Base-by-base conservation (phyloP, 148 eudicot species). In the Silene uniflora region DNA sequence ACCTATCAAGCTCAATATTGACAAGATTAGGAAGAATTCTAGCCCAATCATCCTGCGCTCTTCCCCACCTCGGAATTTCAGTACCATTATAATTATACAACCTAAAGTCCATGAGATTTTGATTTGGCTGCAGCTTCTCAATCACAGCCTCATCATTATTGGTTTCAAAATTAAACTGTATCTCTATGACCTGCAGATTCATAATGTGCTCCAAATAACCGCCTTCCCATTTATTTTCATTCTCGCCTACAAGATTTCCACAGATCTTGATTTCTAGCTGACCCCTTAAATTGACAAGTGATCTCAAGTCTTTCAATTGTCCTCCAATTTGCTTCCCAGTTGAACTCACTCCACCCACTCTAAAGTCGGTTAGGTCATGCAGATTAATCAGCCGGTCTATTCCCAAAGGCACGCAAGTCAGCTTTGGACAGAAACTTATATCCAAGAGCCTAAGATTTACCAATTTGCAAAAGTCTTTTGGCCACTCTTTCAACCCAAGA, bases 1-100 rank as follows among this genome's bases (percentile, higher is more conserved):
- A 78, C n/a, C 0, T 0, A 0, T 0, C 0, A 17, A 78, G 62
- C 0, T 1, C 0, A 16, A 77, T 56, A 12, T 69, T 0, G 12
- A 77, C 75, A 46, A 81, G 81, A 52, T 63, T 62, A 0, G 65
- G 68, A 24, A 81, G 70, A 47, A 17, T 32, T 23, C 11, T 6
- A 12, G 42, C 71, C 64, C 73, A 27, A 7, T 23, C 21, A 39
- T 62, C 71, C 5, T 27, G 60, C 5, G 58, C 22, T 60, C 63
- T 19, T 49, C 47, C 73, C 84, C 84, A 82, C 23, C 24, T 42
- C 29, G 81, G 81, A 22, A 82, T 59, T 29, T 7, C 59, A 10
- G 21, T 2, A 0, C 81, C 79, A 0, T 13, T 3, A 24, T 78
- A 81, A 1, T 52, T 0, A 4, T 0, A 0, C 0, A 78, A 6